Percentiles rank a stretch among this genome's conserved stretches.
These are phyloP conservation scores for Artemisia argyi DNA, from an alignment of 129 eudicot genomes.

Conservation along the genomic window DNA sequence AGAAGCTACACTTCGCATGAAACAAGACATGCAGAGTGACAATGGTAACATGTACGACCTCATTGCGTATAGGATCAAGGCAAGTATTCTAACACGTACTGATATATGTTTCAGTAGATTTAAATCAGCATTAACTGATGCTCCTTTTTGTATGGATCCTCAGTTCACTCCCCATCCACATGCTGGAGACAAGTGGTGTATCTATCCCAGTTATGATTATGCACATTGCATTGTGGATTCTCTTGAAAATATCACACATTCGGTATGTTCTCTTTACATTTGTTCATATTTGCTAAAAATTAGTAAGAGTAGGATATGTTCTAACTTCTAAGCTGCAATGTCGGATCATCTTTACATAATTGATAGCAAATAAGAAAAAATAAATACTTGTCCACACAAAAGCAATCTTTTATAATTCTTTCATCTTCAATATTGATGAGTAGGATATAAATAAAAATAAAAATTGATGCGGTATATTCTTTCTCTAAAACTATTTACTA, in stretches of 20 bases:
- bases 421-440: background rate
- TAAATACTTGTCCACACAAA: too few relatives aligned
- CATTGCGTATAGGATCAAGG: conserved; percentile 97
- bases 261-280: conserved; percentile 46
- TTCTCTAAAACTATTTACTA: background rate
- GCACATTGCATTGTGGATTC: conserved; percentile 98
- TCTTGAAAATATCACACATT: conserved; percentile 90
- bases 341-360: background rate
- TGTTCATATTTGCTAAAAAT: too few relatives aligned
- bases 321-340: too few relatives aligned
- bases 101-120: background rate
- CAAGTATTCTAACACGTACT: conserved; percentile 23
- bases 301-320: too few relatives aligned
- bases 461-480: background rate
- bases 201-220: conserved; percentile 95
- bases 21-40: conserved; percentile 96
- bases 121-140: background rate
- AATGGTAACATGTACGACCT: conserved; percentile 94
- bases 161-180: conserved; percentile 96
- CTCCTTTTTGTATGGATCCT: conserved; percentile 13
- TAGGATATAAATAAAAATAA: too few relatives aligned
- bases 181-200: conserved; percentile 96
- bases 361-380: too few relatives aligned
- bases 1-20: conserved; percentile 90
- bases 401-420: too few relatives aligned